phyloP scores from a whole-genome alignment of 306 rosid genomes.

The Benincasa hispida region DNA sequence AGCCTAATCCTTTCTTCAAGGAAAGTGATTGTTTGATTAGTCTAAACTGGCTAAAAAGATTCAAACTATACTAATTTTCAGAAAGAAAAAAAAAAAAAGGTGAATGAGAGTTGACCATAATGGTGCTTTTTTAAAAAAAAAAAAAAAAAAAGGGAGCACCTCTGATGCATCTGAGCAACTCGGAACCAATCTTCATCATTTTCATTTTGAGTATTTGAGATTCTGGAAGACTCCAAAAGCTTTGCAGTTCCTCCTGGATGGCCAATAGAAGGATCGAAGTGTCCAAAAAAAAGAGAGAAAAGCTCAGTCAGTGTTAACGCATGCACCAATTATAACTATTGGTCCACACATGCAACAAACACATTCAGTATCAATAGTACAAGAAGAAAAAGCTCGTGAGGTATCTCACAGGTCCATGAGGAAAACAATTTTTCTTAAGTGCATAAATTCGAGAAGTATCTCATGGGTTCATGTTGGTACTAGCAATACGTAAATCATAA shows the following conservation, averaged over 20 bases:
- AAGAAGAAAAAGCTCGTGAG: not conserved
- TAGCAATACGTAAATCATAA: not conserved
- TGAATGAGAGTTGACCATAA: not conserved
- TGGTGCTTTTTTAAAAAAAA: conserved; percentile 7
- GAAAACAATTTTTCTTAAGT: not conserved
- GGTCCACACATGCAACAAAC: not conserved
- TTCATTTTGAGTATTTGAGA: conserved; percentile 26
- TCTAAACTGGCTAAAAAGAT: not conserved
- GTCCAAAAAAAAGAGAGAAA: not conserved
- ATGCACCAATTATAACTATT: not conserved
- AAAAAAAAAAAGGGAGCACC: conserved; percentile 32
- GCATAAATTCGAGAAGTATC: not conserved
- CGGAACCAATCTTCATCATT: conserved; percentile 62
- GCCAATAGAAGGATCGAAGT: conserved; percentile 11
- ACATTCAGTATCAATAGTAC: not conserved
- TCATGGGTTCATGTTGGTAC: not conserved
- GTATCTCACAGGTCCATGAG: not conserved
- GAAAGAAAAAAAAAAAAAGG: not conserved
- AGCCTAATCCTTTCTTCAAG: not conserved
- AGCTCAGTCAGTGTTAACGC: not conserved
- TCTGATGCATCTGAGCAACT: conserved; percentile 39
- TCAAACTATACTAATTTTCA: not conserved
- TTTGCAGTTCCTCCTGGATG: conserved; percentile 26
- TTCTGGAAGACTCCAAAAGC: conserved; percentile 27
- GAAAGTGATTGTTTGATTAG: too few relatives aligned